Base-by-base conservation (phyloP, 306 rosid species). In the Oxytropis ochrocephala region DNA sequence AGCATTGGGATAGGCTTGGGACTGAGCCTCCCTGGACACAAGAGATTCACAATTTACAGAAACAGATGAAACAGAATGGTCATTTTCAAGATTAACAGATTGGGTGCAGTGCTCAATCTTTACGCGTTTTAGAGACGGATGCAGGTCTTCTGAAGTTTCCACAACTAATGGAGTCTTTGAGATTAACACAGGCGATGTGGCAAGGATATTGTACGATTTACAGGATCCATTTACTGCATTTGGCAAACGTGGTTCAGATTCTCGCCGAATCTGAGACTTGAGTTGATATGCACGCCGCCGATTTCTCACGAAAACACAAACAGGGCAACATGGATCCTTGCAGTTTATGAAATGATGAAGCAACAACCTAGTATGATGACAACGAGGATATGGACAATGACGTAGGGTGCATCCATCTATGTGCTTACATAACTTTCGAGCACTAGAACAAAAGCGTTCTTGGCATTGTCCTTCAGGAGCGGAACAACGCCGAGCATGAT, bases 401-500 rank as follows among this genome's bases (percentile, higher is more conserved):
- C 63, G 49, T 19, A 61, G 46, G 35, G 3, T 57, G 69, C 99
- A 95, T 60, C 82, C 81, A 24, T 75, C 84, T 5, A 95, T 80
- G 81, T 95, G 99, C 67, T 79, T 84, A 77, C 88, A 87, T 82
- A 95, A 77, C 61, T 83, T 85, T 63, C 87, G 95, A 33, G 83
- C 92, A 75, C 11, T 70, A 21, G 83, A 19, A 80, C 99, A 95
- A 71, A 50, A 50, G 69, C 41, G 83, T 73, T 85, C 92, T 30
- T 44, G 84, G 81, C 99, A 95, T 81, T 73, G 82, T 50, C 99
- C 99, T 84, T 95, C 87, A 5, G 91, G 89, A 46, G 89, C 88
- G 43, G 78, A 27, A 73, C 99, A 95, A 3, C 83, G 73, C 42
- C 92, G 87, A 16, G 99, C 99, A 82, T 95, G 99, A 49, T 82